Percentiles rank a stretch among this genome's conserved stretches.
phyloP scores from a whole-genome alignment of 2,329 filamentous ascomycete genomes.

The Neonectria magnoliae region DNA sequence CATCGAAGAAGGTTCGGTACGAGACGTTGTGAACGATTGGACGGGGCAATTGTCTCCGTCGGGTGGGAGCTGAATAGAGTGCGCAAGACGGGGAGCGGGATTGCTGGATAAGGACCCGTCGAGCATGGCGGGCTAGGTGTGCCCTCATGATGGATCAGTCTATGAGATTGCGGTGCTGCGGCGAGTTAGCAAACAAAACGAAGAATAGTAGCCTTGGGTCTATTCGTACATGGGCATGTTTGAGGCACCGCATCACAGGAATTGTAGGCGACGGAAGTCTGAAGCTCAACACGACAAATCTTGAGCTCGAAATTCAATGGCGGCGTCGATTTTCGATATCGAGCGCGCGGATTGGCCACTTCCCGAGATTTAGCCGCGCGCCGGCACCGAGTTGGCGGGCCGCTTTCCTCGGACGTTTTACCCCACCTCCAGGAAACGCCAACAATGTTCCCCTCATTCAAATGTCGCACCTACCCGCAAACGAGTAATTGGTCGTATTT shows the following conservation, averaged over 20 bases:
- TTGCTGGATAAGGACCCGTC: constrained; percentile 51
- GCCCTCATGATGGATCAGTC: constrained; percentile 55
- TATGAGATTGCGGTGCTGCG: constrained; percentile 38
- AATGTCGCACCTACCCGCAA: not conserved
- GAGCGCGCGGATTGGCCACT: constrained; percentile 14
- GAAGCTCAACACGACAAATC: constrained; percentile 28
- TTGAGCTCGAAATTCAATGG: constrained; percentile 36
- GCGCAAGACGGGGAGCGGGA: constrained; percentile 48
- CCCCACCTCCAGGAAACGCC: not conserved
- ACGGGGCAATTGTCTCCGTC: constrained; percentile 41
- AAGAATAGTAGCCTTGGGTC: not conserved
- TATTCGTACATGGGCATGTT: constrained; percentile 40
- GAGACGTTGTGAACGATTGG: constrained; percentile 36
- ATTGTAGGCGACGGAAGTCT: constrained; percentile 20
- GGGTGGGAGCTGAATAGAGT: constrained; percentile 43
- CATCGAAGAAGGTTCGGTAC: constrained; percentile 64
- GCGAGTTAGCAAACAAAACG: constrained; percentile 20
- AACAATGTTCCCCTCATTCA: not conserved
- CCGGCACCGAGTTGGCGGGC: not conserved
- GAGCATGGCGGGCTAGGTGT: constrained; percentile 57
- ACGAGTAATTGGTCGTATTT: not conserved
- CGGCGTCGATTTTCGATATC: constrained; percentile 40
- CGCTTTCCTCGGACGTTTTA: not conserved
- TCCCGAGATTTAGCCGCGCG: constrained; percentile 40
- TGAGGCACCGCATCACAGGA: constrained; percentile 29